Evolutionary conservation across 805 yeast genomes (phyloP), one percentile per base, ranked within the genome.

Genomic region (Wickerhamiella lipophila): DNA sequence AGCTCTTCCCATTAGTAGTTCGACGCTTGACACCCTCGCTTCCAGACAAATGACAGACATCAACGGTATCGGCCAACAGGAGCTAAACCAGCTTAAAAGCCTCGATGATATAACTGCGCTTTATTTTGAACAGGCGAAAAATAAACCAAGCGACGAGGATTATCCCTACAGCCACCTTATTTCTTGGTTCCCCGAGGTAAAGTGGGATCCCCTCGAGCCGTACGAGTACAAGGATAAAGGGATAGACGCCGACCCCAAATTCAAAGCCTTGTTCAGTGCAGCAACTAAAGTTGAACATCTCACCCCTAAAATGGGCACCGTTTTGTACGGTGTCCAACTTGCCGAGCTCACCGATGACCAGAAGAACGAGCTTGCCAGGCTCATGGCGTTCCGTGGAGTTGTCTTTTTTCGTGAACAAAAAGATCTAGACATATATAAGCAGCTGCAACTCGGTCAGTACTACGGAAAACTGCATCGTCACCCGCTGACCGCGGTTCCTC

Each of bases 221-320:
- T 36, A 56, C 26, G 58, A 54, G 23, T 51, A 52, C 49, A n/a
- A 36, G 36, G 53, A 50, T 34, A 16, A 38, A 5, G 54, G 52
- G 11, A 19, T 42, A 13, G 11, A 41, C 8, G 70, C 68, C 13
- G 69, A 66, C 51, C 66, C 65, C 7, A 64, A 62, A 39, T 67
- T 64, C 59, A 67, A 61, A 52, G 67, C 68, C 1, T 58, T 70
- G 23, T 62, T 70, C 25, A 61, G 64, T 8, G 73, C 72, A 30
- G 73, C 72, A 29, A 61, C 59, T 27, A 62, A 68, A 50, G 73
- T 73, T 21, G 67, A 55, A 39, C 52, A 73, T 50, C 60, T 73
- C 52, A 69, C 76, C 47, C 69, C 68, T 49, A 67, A 70, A 53
- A 59, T 73, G 54, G 78, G 78, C 45, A 73, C 77, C 13, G 77